Conservation (phyloP, 352 stramenopile genomes). For the Globisporangium apiculatum region DNA sequence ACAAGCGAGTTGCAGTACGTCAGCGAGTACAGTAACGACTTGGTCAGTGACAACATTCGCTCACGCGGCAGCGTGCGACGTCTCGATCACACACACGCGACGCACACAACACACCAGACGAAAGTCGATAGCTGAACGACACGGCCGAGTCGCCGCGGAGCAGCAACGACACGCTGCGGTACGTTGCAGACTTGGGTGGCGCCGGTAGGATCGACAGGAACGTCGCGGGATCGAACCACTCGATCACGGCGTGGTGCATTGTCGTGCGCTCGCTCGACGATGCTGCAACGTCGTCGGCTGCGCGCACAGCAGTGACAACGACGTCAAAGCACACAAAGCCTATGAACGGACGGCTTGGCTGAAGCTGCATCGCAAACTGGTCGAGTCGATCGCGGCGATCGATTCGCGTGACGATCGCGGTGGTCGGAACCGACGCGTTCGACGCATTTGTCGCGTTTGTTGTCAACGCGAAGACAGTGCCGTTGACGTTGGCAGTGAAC, state of each 20-base stretch:
- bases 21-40: not conserved
- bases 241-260: constrained; percentile 18
- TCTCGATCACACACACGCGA: not conserved
- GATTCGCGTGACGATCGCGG: not conserved
- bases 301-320: constrained; percentile 10
- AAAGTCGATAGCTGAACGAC: constrained; percentile 27
- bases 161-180: constrained; percentile 20
- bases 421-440: not conserved
- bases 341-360: constrained; percentile 13
- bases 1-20: not conserved
- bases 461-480: not conserved
- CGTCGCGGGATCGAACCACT: constrained; percentile 17
- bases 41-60: too few relatives aligned
- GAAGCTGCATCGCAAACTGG: constrained; percentile 14
- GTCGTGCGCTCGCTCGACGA: constrained; percentile 6
- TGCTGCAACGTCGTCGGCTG: constrained; percentile 12
- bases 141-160: constrained; percentile 17
- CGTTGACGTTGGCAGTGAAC: constrained; percentile 5
- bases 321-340: constrained; percentile 18
- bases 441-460: constrained; percentile 1
- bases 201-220: constrained; percentile 6
- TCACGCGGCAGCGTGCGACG: too few relatives aligned
- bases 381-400: constrained; percentile 3
- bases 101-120: constrained; percentile 20
- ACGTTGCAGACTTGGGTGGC: constrained; percentile 13